phyloP scores from a whole-genome alignment of 2,329 filamentous ascomycete genomes.

The Xylariomycetidae sp. region DNA sequence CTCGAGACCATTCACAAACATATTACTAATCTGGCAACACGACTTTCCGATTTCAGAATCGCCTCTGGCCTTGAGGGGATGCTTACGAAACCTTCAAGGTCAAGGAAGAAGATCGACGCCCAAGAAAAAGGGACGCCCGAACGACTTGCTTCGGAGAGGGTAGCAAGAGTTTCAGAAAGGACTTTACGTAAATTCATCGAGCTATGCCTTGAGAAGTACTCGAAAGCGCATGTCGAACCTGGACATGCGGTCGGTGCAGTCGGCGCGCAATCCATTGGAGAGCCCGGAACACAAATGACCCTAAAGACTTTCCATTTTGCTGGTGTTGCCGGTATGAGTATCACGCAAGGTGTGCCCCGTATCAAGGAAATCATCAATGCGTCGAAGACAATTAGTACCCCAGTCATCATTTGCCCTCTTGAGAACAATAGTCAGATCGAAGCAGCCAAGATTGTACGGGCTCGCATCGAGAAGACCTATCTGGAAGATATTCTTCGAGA shows the following conservation, averaged over 20 bases:
- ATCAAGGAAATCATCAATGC: conserved; percentile 99
- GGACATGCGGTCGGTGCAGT: conserved; percentile 95
- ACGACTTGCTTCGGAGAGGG: conserved; percentile 50
- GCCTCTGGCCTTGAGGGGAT: conserved; percentile 45
- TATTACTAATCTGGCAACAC: conserved; percentile 57
- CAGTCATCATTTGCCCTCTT: conserved; percentile 83
- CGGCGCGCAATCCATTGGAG: conserved; percentile 95
- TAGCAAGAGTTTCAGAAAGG: conserved; percentile 74
- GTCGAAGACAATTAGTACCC: conserved; percentile 87
- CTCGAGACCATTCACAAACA: conserved; percentile 73
- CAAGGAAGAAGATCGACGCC: conserved; percentile 4
- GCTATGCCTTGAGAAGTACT: conserved; percentile 84
- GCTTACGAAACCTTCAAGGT: conserved; percentile 19
- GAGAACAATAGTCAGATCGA: conserved; percentile 70
- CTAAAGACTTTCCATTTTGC: conserved; percentile 99
- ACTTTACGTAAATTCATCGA: conserved; percentile 74
- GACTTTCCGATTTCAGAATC: conserved; percentile 50
- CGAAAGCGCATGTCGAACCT: conserved; percentile 85
- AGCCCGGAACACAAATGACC: conserved; percentile 98
- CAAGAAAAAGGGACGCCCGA: conserved; percentile 5
- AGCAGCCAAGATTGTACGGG: conserved; percentile 87
- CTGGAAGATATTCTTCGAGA: conserved; percentile 75
- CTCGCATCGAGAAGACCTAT: conserved; percentile 90
- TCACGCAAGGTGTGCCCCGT: conserved; percentile 97
- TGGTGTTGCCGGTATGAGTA: conserved; percentile 98